Percentiles rank a stretch among this genome's conserved stretches.
phyloP scores from a whole-genome alignment of 306 rosid species.

The Fragaria nilgerrensis region DNA sequence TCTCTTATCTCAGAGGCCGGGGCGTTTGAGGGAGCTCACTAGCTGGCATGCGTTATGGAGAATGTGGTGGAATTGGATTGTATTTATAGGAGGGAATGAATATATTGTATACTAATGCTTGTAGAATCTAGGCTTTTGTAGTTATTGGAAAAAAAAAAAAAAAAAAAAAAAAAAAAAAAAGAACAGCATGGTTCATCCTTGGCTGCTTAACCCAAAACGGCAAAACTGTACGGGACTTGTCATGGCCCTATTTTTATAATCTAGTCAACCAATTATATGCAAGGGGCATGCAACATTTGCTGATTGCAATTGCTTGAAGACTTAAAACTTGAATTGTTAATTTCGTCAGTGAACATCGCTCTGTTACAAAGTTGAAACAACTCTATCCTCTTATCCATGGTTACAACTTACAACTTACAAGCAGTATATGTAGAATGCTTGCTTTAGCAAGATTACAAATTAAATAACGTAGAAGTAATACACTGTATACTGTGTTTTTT shows the following conservation, averaged over 20 bases:
- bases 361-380: background rate
- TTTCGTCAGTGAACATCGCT: background rate
- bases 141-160: background rate
- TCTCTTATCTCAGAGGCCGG: background rate
- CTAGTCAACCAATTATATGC: slow-evolving; percentile 19
- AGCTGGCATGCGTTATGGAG: background rate
- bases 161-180: no score
- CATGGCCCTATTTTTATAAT: background rate
- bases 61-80: slow-evolving; percentile 13
- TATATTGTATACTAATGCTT: background rate
- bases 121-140: slow-evolving; percentile 2
- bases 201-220: background rate
- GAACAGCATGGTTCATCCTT: slow-evolving; percentile 39
- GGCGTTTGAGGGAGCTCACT: background rate
- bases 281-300: slow-evolving; percentile 27
- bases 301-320: slow-evolving; percentile 2
- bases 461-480: no score
- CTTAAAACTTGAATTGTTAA: background rate
- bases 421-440: no score
- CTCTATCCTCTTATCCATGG: background rate
- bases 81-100: slow-evolving; percentile 43
- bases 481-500: no score
- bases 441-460: no score
- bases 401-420: no score
- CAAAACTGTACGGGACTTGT: background rate